Evolutionary conservation across 2,329 filamentous ascomycete genomes (phyloP), one percentile per base, ranked within the genome.

Genomic region (Penicillium polonicum): DNA sequence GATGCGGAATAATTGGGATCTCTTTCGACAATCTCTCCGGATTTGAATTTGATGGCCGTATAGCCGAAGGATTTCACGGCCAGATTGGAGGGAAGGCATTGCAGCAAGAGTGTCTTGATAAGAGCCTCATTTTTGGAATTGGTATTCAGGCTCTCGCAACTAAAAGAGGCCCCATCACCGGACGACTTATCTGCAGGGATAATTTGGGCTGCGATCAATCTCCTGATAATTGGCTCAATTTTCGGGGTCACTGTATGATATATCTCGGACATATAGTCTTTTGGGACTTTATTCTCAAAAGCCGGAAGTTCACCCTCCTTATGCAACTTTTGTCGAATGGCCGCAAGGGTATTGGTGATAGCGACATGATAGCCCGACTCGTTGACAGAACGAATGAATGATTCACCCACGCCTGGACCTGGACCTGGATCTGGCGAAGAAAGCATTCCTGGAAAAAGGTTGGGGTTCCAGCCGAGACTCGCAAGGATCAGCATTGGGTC

Each of bases 401-500:
- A 19, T 13, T 4, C 21, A 9, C 3, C 36, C n/a, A 12, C 9
- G 36, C 36, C n/a, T 39, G 36, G n/a, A 19, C 19, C n/a, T 19
- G 36, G 17, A n/a, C 2, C 9, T 38, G n/a, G 17, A 38, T 38
- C 36, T 5, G 36, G 7, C 9, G n/a, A 19, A 39, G 36, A 39
- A 19, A 12, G 36, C n/a, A 5, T 19, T 19, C 0, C 0, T 19
- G n/a, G 12, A 21, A 66, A 70, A 13, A 79, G 59, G n/a, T 70
- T 60, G n/a, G 72, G 61, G 38, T 72, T 69, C 5, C 65, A 61
- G 5, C 65, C 67, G 6, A 74, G 68, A 17, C 73, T 71, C 36
- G 74, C 79, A 5, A 80, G 61, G 29, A 81, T 74, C 29, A 83
- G 61, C 62, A 83, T 75, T 0, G 80, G 79, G 60, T 82, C 79